These are phyloP conservation scores for Galeopsis tetrahit DNA, from an alignment of 257 asterid genomes.

Conservation along the genomic window DNA sequence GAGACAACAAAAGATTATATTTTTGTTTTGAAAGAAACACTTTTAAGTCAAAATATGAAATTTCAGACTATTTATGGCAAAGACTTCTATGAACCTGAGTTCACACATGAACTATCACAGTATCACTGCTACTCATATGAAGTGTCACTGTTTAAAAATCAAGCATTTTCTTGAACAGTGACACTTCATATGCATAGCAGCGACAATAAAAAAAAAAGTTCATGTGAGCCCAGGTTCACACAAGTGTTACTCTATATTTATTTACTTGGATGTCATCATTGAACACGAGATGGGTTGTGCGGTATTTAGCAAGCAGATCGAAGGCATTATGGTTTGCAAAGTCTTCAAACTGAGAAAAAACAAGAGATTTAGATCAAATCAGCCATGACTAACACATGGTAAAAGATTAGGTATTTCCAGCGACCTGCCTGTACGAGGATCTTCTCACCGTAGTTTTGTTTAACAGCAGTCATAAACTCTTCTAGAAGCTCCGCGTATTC, in stretches of 20 bases:
- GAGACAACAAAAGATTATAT: conserved; percentile 27
- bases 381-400: background rate
- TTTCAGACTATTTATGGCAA: background rate
- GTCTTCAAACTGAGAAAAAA: conserved; percentile 74
- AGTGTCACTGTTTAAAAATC: too few relatives aligned
- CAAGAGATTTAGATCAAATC: conserved; percentile 12
- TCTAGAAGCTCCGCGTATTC: conserved; percentile 85
- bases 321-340: conserved; percentile 95
- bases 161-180: too few relatives aligned
- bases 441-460: conserved; percentile 91
- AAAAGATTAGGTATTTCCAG: background rate
- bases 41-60: background rate
- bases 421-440: conserved; percentile 69
- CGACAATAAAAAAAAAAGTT: too few relatives aligned
- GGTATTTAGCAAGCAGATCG: conserved; percentile 76
- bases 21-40: conserved; percentile 13
- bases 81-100: too few relatives aligned
- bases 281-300: conserved; percentile 86
- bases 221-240: too few relatives aligned
- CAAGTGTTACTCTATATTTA: too few relatives aligned
- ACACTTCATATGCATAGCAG: too few relatives aligned
- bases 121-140: too few relatives aligned
- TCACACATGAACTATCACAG: too few relatives aligned
- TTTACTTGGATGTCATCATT: conserved; percentile 90
- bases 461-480: conserved; percentile 87